Conservation (phyloP, 2,329 filamentous ascomycete genomes). For the Cercospora sp. region DNA sequence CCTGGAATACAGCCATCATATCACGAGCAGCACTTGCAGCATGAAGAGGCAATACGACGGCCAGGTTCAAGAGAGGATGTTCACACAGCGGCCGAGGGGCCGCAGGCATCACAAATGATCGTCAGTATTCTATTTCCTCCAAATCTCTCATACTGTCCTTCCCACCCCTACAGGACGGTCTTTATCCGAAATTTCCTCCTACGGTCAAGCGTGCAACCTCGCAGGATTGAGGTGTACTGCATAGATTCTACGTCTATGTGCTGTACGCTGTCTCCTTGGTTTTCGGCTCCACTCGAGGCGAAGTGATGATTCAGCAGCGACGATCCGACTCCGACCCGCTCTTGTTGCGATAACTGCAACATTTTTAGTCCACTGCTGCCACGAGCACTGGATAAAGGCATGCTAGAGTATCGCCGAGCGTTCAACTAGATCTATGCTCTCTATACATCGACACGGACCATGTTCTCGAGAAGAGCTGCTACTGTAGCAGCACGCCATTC, state of each 20-base stretch:
- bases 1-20: too few species aligned
- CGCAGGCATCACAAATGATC: neutral
- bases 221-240: neutral
- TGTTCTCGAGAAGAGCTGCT: conserved; percentile 15
- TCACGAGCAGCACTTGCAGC: neutral
- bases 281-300: neutral
- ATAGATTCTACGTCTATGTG: neutral
- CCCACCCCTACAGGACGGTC: neutral
- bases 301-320: conserved; percentile 7
- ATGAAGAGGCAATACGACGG: neutral
- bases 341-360: neutral
- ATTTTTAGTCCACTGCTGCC: neutral
- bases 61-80: neutral
- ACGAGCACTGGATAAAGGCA: neutral
- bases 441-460: neutral
- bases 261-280: neutral
- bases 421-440: neutral
- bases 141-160: neutral
- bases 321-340: conserved; percentile 5
- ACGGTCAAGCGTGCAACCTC: neutral
- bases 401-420: neutral
- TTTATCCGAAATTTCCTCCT: too few species aligned
- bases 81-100: neutral
- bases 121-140: neutral
- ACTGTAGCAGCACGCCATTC: neutral